Conservation (phyloP, 495 filamentous ascomycete species). For the Xylaria telfairii region DNA sequence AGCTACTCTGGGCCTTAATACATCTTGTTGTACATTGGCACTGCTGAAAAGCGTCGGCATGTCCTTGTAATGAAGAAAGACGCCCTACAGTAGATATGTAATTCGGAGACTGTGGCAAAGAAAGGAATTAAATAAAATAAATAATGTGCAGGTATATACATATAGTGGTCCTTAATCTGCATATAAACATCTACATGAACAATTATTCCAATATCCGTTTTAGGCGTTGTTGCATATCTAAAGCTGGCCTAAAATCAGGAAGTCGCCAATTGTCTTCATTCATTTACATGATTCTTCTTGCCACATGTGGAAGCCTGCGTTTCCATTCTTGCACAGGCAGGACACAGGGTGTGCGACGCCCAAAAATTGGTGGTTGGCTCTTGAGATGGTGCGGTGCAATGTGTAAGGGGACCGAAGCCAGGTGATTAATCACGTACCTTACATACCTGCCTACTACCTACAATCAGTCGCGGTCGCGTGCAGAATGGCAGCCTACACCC, state of each 20-base stretch:
- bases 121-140: background rate
- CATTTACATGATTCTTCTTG: background rate
- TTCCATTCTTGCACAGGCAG: background rate
- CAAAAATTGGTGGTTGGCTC: background rate
- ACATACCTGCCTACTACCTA: too few relatives aligned
- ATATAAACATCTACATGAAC: background rate
- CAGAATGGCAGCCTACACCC: background rate
- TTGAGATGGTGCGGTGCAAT: background rate
- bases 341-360: background rate
- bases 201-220: background rate
- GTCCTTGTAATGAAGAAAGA: background rate
- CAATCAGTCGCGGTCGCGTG: too few relatives aligned
- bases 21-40: background rate
- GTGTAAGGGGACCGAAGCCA: slow-evolving; percentile 8
- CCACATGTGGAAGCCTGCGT: slow-evolving; percentile 2
- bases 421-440: too few relatives aligned
- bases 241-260: background rate
- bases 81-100: background rate
- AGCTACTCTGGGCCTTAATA: too few relatives aligned
- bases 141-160: background rate
- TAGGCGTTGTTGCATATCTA: background rate
- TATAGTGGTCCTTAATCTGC: background rate
- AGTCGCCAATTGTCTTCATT: background rate
- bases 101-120: background rate
- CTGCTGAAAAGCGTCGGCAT: background rate